Conservation (phyloP, 2,329 filamentous ascomycete genomes). For the Colletotrichum sp. region DNA sequence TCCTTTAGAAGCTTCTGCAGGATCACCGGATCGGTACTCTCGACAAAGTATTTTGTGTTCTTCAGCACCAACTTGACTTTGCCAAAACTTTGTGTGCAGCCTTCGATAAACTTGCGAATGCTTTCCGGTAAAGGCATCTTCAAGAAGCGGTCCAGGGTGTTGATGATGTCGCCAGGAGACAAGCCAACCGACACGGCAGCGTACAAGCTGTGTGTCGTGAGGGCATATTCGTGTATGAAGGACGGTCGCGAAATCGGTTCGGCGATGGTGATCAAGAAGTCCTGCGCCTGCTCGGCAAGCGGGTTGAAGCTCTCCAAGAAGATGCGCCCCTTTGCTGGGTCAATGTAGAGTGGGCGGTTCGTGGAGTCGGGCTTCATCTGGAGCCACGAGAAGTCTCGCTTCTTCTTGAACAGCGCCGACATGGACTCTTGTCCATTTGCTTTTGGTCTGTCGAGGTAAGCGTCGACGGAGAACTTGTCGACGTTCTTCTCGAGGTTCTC, state of each 20-base stretch:
- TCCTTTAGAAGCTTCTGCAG: conserved; percentile 88
- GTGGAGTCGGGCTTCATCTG: conserved; percentile 86
- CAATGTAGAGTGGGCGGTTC: conserved; percentile 92
- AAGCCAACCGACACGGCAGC: conserved; percentile 95
- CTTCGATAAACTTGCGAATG: conserved; percentile 77
- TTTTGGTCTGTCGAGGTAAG: conserved; percentile 39
- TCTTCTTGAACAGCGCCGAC: conserved; percentile 37
- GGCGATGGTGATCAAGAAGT: conserved; percentile 94
- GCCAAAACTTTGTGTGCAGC: conserved; percentile 88
- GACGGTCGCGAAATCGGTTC: conserved; percentile 90
- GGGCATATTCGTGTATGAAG: conserved; percentile 90
- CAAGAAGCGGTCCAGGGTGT: conserved; percentile 83
- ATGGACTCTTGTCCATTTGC: conserved; percentile 11
- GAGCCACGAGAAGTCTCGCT: conserved; percentile 80
- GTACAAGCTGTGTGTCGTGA: conserved; percentile 93
- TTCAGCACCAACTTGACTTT: conserved; percentile 96
- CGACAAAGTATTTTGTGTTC: conserved; percentile 92
- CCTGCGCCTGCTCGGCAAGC: conserved; percentile 83
- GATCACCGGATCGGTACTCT: conserved; percentile 87
- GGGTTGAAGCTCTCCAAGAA: conserved; percentile 95
- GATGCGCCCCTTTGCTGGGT: conserved; percentile 83
- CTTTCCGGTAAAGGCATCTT: conserved; percentile 87
- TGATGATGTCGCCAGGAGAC: conserved; percentile 87
- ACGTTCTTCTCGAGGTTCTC: conserved; percentile 63
- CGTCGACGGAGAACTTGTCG: conserved; percentile 62